Evolutionary conservation across 345 rosid genomes (phyloP), one percentile per base, ranked within the genome.

Genomic region (Euphorbia lathyris): DNA sequence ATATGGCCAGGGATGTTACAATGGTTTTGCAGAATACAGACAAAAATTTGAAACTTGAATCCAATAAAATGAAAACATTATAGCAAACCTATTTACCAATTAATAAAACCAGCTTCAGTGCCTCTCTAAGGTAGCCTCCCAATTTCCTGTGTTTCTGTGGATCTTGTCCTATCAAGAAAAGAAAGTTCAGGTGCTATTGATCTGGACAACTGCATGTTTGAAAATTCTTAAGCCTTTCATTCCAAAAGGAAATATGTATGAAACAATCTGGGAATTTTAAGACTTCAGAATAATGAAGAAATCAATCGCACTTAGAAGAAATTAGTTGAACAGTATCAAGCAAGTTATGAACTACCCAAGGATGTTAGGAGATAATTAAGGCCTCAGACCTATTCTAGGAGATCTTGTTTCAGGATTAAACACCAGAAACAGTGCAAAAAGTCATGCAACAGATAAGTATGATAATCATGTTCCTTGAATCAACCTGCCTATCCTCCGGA

Each of bases 31-130:
- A 6, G 42, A 59, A 48, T 51, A 50, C 16, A 19, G 12, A n/a
- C 20, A 58, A 48, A 65, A 32, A 47, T 34, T 60, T 60, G 66
- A 58, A 71, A 67, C 14, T 9, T 70, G 43, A 38, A 26, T 19
- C 3, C 34, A 36, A 36, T 17, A 57, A 34, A 67, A 22, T 50
- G 29, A 34, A 27, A 56, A 65, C 26, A 71, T 5, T 16, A 16
- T 4, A 45, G 55, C 9, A 65, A 29, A 12, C 17, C 22, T 27
- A 56, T 57, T 32, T 79, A 90, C 98, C 98, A 69, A 93, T 89
- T 58, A 90, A 74, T 53, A 91, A 67, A 56, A 93, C 92, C 85
- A 90, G 90, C 83, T 93, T 93, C 83, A 93, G 69, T 76, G 96
- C 97, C 83, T 90, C 97, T 1, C 77, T 77, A 50, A 93, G 85